Conservation (phyloP, 148 eudicot species). For the Rheum nobile region DNA sequence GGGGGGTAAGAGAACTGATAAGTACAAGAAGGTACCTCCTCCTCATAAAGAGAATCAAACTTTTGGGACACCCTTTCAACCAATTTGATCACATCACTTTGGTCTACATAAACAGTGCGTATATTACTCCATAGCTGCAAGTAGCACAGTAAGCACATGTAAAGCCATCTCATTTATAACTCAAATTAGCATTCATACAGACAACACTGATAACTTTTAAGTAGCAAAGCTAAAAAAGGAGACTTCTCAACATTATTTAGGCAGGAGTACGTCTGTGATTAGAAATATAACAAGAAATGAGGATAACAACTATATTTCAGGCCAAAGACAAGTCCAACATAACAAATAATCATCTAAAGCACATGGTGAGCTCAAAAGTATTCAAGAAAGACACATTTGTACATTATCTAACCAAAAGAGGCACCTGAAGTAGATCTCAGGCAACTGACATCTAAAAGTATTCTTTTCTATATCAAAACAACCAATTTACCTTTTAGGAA, state of each 20-base stretch:
- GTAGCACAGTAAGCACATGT: slow-evolving; percentile 16
- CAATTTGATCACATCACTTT: slow-evolving; percentile 41
- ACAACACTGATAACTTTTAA: background rate
- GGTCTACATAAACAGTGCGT: slow-evolving; percentile 29
- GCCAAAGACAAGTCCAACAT: background rate
- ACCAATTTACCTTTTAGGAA: background rate
- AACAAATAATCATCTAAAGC: background rate
- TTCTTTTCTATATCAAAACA: background rate
- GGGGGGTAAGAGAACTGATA: background rate
- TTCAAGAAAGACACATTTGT: background rate
- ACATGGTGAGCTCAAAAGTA: background rate
- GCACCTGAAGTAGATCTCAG: background rate
- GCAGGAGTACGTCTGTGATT: background rate
- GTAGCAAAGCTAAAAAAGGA: background rate
- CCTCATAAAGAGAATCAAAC: slow-evolving; percentile 44
- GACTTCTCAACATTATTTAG: background rate
- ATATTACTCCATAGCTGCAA: slow-evolving; percentile 56
- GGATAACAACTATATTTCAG: background rate
- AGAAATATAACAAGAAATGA: background rate
- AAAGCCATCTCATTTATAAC: background rate
- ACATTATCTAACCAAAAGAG: background rate
- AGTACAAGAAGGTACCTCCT: slow-evolving; percentile 32
- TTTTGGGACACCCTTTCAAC: slow-evolving; percentile 35
- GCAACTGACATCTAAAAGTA: background rate
- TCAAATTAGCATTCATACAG: background rate